These are phyloP conservation scores for Bipolaris oryzae DNA, from an alignment of 2,329 filamentous ascomycete genomes.

Conservation along the genomic window DNA sequence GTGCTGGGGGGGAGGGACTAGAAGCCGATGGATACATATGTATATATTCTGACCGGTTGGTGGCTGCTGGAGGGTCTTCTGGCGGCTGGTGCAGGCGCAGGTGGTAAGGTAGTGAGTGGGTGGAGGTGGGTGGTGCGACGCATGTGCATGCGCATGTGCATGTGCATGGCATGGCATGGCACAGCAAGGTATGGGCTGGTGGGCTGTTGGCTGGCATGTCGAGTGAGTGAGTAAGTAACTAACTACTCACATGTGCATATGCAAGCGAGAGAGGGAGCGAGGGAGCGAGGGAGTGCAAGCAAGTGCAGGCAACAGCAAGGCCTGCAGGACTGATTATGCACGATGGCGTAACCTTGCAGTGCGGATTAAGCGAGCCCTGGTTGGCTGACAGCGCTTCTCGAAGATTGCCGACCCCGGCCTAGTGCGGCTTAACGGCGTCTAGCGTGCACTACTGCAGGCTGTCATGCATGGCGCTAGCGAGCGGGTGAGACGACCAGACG, in stretches of 20 bases:
- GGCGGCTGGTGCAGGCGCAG: background rate
- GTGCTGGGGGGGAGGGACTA: background rate
- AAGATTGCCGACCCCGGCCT: slow-evolving; percentile 9
- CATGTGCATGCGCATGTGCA: no score
- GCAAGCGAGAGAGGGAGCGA: slow-evolving; percentile 8
- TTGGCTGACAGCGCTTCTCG: slow-evolving; percentile 8
- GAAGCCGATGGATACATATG: background rate
- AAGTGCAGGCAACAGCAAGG: background rate
- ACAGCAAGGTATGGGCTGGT: no score
- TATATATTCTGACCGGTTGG: slow-evolving; percentile 11
- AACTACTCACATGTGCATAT: slow-evolving; percentile 10
- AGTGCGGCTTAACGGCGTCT: slow-evolving; percentile 18
- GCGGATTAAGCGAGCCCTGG: slow-evolving; percentile 4
- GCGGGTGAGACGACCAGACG: slow-evolving; percentile 2
- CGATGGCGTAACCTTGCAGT: slow-evolving; percentile 8
- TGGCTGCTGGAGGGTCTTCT: background rate
- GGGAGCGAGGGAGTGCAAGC: background rate
- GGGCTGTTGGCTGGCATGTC: background rate
- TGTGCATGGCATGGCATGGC: no score
- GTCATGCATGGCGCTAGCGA: slow-evolving; percentile 12
- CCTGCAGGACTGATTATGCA: slow-evolving; percentile 4
- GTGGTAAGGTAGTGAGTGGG: no score
- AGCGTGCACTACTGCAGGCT: slow-evolving; percentile 16
- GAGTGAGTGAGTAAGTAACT: background rate
- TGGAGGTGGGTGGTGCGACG: no score